A percentile compares a stretch with the other conserved stretches of the same genome.
Evolutionary conservation across 2,329 filamentous ascomycete species (phyloP).

Genomic region (Lachnellula occidentalis): DNA sequence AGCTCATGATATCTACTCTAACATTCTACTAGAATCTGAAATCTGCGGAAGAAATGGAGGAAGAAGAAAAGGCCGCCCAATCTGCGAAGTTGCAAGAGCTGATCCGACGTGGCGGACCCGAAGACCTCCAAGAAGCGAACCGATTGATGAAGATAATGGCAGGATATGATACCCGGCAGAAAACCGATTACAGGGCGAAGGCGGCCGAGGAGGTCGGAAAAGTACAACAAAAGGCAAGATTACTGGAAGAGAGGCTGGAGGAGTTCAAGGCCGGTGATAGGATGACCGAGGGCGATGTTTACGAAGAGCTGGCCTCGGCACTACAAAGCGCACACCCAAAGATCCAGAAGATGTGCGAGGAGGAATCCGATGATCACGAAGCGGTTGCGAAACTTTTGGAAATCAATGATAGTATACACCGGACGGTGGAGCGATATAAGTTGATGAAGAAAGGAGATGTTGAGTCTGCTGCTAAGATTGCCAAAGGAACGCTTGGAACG

Average conservation of each 20-base stretch:
- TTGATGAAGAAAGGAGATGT: slow-evolving; percentile 92
- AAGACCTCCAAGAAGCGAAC: slow-evolving; percentile 95
- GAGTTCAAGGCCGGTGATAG: slow-evolving; percentile 76
- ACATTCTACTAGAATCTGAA: slow-evolving; percentile 67
- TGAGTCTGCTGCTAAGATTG: slow-evolving; percentile 75
- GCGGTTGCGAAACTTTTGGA: slow-evolving; percentile 92
- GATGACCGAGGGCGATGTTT: slow-evolving; percentile 63
- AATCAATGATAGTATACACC: slow-evolving; percentile 98
- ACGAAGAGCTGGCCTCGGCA: slow-evolving; percentile 80
- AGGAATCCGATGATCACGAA: slow-evolving; percentile 94
- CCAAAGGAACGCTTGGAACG: slow-evolving; percentile 69
- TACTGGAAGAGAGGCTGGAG: slow-evolving; percentile 89
- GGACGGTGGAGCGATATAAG: slow-evolving; percentile 92
- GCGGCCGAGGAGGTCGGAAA: slow-evolving; percentile 91
- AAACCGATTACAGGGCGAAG: slow-evolving; percentile 97
- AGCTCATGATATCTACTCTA: slow-evolving; percentile 18
- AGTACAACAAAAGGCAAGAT: slow-evolving; percentile 89
- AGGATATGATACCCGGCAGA: slow-evolving; percentile 88
- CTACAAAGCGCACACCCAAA: slow-evolving; percentile 94
- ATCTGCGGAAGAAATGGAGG: slow-evolving; percentile 97
- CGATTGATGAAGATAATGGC: slow-evolving; percentile 99
- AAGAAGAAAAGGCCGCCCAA: slow-evolving; percentile 89
- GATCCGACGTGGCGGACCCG: slow-evolving; percentile 83
- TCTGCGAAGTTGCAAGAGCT: slow-evolving; percentile 98
- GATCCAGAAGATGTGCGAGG: slow-evolving; percentile 99